These are phyloP conservation scores for Thalassiosira sp. DNA, from an alignment of 352 stramenopile species.

Conservation along the genomic window DNA sequence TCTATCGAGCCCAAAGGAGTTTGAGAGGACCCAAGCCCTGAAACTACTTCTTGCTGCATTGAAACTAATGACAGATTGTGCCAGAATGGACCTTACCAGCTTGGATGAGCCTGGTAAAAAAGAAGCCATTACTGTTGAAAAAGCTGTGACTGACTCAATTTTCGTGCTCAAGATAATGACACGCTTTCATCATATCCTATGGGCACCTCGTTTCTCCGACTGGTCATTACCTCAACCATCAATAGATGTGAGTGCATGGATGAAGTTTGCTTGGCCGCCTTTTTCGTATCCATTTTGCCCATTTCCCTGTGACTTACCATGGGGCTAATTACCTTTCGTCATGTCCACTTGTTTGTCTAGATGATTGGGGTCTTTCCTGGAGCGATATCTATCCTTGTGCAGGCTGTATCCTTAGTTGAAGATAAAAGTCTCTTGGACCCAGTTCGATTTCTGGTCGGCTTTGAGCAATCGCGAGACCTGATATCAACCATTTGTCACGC, in stretches of 20 bases:
- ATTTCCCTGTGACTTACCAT: not conserved
- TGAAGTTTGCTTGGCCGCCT: not conserved
- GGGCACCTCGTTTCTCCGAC: constrained; percentile 33
- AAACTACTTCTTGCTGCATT: constrained; percentile 40
- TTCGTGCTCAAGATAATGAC: constrained; percentile 37
- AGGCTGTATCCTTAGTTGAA: constrained; percentile 17
- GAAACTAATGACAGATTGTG: constrained; percentile 33
- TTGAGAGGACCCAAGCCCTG: constrained; percentile 20
- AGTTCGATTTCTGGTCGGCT: constrained; percentile 18
- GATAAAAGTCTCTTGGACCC: constrained; percentile 19
- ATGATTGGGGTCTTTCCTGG: constrained; percentile 34
- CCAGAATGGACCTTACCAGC: constrained; percentile 21
- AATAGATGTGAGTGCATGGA: constrained; percentile 27
- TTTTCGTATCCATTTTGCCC: not conserved
- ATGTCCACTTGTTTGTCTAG: constrained; percentile 8
- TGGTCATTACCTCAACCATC: constrained; percentile 37
- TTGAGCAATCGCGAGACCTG: constrained; percentile 28
- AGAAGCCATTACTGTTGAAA: constrained; percentile 19
- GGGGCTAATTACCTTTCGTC: not conserved
- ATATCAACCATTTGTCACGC: constrained; percentile 48
- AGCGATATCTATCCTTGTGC: constrained; percentile 26
- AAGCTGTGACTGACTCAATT: constrained; percentile 23
- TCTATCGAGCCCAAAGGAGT: constrained; percentile 23
- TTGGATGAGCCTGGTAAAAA: constrained; percentile 29
- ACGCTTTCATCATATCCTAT: constrained; percentile 54